Base-by-base conservation (phyloP, 2,329 filamentous ascomycete genomes). In the Ophiostoma ips region DNA sequence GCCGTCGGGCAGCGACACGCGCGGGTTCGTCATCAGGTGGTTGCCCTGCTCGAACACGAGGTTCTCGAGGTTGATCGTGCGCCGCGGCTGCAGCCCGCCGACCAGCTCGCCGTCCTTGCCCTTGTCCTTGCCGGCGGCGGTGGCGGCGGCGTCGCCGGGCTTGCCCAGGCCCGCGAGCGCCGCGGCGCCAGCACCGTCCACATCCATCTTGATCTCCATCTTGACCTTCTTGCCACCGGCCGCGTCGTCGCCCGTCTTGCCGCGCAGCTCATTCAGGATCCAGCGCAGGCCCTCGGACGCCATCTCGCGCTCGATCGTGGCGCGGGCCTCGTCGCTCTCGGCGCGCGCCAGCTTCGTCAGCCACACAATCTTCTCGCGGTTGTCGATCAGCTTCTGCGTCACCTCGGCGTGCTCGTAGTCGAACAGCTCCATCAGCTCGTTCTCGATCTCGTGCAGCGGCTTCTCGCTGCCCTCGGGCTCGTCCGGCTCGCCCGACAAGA, bases 1-100 rank as follows among this genome's bases (percentile, higher is more conserved):
- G 11, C 92, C 92, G 63, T 95, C 87, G 0, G 92, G 92, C 18
- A 98, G 74, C 55, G 85, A 84, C 44, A 98, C 92, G 62, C 88
- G 95, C 7, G 88, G 85, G 60, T 98, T 98, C n/a, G 92, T 96
- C 90, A 96, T 98, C 40, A 98, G 75, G 70, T 98, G 92, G 60
- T 96, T 98, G 49, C 92, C 92, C 66, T 96, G 90, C 58, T 96
- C 92, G 62, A 98, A 98, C 36, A 95, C 77, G 33, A 98, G 77
- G 60, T 96, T 96, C 52, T 98, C 90, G 48, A 98, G 72, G 62
- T 96, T 96, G 63, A 98, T 87, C 41, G 87, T 70, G 62, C 86
- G 87, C 57, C 82, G 82, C 2, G 94, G 92, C 60, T 92, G 85
- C 35, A 98, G 71, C 13, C 87, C 88, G 50, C 89, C 87, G 31